phyloP scores from a whole-genome alignment of 345 rosid species.

The Nephelium lappaceum region DNA sequence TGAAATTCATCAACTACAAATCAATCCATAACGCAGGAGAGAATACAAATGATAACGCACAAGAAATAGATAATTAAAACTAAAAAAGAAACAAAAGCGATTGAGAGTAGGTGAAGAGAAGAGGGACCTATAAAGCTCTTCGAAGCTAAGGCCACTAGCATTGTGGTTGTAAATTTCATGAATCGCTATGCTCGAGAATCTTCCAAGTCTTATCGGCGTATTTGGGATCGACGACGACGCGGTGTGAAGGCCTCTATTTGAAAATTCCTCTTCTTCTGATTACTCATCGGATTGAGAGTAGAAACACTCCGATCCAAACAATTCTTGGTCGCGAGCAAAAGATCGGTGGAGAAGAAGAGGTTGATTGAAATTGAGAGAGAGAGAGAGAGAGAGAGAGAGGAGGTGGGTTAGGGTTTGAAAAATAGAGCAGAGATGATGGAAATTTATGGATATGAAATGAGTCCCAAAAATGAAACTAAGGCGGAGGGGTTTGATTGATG shows the following conservation, averaged over 20 bases:
- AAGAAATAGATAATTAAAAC: not conserved
- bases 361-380: not conserved
- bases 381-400: no score
- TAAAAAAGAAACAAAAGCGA: not conserved
- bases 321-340: not conserved
- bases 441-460: not conserved
- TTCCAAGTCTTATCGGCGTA: slow-evolving; percentile 83
- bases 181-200: slow-evolving; percentile 72
- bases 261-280: slow-evolving; percentile 64
- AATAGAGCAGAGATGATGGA: not conserved
- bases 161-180: slow-evolving; percentile 80
- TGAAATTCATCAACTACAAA: not conserved
- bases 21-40: not conserved
- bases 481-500: not conserved
- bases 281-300: slow-evolving; percentile 42
- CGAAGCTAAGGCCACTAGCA: slow-evolving; percentile 75
- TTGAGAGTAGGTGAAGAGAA: not conserved
- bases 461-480: not conserved
- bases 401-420: not conserved
- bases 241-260: slow-evolving; percentile 80
- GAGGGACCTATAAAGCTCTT: slow-evolving; percentile 66
- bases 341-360: not conserved
- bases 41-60: not conserved
- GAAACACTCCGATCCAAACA: not conserved
- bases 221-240: slow-evolving; percentile 79